Conservation (phyloP, 2,329 filamentous ascomycete species). For the Aspergillus hortae region DNA sequence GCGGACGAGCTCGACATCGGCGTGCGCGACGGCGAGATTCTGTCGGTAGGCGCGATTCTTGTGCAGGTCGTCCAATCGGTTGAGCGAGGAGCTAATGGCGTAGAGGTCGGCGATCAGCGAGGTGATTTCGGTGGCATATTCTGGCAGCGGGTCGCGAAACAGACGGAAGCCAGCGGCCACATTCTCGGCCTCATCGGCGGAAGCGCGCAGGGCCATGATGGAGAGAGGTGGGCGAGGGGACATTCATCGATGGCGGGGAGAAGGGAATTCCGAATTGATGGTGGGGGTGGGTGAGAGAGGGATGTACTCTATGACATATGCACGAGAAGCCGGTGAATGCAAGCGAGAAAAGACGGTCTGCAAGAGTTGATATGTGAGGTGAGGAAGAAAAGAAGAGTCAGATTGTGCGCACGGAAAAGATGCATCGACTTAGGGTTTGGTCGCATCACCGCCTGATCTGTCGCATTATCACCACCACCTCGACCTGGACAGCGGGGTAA, state of each 20-base stretch:
- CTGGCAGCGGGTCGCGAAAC: slow-evolving; percentile 50
- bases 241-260: background rate
- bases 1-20: slow-evolving; percentile 49
- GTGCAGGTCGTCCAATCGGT: slow-evolving; percentile 45
- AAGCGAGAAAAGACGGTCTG: background rate
- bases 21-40: slow-evolving; percentile 38
- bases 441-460: too few relatives aligned
- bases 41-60: slow-evolving; percentile 37
- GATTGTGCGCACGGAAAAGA: too few relatives aligned
- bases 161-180: slow-evolving; percentile 49
- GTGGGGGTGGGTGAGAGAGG: background rate
- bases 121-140: slow-evolving; percentile 52
- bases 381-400: background rate
- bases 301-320: too few relatives aligned
- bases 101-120: slow-evolving; percentile 53
- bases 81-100: slow-evolving; percentile 50
- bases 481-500: too few relatives aligned
- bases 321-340: too few relatives aligned
- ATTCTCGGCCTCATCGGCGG: slow-evolving; percentile 51
- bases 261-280: background rate
- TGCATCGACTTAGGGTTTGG: too few relatives aligned
- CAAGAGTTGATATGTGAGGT: background rate
- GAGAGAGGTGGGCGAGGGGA: background rate
- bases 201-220: slow-evolving; percentile 39
- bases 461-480: too few relatives aligned